Conservation (phyloP, 1,284 basidiomycete genomes). For the Xerocomus amazonicus region DNA sequence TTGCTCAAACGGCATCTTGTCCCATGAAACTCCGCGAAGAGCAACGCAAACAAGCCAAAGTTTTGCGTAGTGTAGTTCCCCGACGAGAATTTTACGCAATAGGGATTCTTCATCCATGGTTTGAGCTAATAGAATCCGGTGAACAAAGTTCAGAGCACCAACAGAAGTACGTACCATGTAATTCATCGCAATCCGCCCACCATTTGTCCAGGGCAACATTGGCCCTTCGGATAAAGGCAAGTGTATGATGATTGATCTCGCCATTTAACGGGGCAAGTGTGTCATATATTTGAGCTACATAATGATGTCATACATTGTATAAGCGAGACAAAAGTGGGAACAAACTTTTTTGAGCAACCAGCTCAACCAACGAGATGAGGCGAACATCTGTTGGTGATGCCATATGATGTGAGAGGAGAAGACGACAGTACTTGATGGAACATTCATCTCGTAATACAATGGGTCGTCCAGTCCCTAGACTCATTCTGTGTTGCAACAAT, state of each 20-base stretch:
- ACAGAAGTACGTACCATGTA: conserved; percentile 58
- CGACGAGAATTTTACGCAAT: conserved; percentile 79
- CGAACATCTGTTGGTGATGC: conserved; percentile 85
- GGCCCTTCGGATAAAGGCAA: conserved; percentile 82
- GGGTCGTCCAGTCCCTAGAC: conserved; percentile 85
- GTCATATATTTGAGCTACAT: conserved; percentile 82
- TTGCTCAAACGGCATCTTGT: conserved; percentile 92
- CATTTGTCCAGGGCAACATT: conserved; percentile 84
- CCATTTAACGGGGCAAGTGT: conserved; percentile 83
- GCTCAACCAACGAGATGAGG: conserved; percentile 81
- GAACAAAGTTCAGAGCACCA: conserved; percentile 1
- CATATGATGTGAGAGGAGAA: conserved; percentile 81
- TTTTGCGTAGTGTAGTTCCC: conserved; percentile 88
- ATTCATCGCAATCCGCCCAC: conserved; percentile 82
- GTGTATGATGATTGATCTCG: conserved; percentile 79
- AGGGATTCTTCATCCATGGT: conserved; percentile 82
- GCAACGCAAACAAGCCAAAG: conserved; percentile 93
- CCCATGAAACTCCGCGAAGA: conserved; percentile 86
- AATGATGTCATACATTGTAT: conserved; percentile 8
- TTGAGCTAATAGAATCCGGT: conserved; percentile 45
- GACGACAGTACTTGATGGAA: conserved; percentile 79
- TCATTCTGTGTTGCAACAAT: conserved; percentile 59
- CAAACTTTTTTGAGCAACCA: conserved; percentile 87
- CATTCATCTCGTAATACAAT: conserved; percentile 86
- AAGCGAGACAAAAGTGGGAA: neutral